Evolutionary conservation across 805 yeast species (phyloP), one percentile per base, ranked within the genome.

Genomic region (Schwanniomyces occidentalis): DNA sequence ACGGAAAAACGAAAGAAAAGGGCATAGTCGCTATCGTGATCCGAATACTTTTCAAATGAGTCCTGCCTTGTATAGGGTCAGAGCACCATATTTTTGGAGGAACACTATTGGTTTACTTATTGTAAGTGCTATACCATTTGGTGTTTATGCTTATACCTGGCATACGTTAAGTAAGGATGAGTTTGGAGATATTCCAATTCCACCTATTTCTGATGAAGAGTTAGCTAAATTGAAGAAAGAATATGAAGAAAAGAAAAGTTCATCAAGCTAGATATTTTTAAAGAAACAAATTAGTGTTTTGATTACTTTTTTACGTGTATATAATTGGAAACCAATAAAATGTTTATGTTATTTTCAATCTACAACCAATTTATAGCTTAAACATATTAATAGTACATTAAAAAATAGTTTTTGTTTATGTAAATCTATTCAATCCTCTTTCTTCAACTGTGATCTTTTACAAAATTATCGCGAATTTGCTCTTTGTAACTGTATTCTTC

Each of bases 161-260:
- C 65, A 75, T 45, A 73, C 77, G 52, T 66, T 85, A 49, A 78
- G 77, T 45, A 71, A 71, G 52, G 96, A 89, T 54, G 95, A 91
- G 45, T 88, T 91, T 57, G 78, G 73, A 29, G 96, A 90, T 56
- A 87, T 91, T 48, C 97, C 97, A 25, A 80, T 91, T 46, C 99
- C 99, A 30, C 97, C 98, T 13, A 73, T 91, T 40, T 74, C 82
- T 24, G 93, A 85, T 41, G 80, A 73, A 35, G 93, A 88, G 55
- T 70, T 91, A 53, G 76, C 75, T 32, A 71, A 77, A 58, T 73
- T 90, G 65, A 80, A 76, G 60, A 70, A 74, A 53, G 95, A 87
- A 56, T 85, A 83, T 53, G 85, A 80, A 56, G 73, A 56, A 28
- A 61, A 63, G 44, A 61, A 66, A n/a, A n/a, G n/a, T n/a, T n/a